Conservation (phyloP, 805 yeast genomes). For the Candida nitratophila region DNA sequence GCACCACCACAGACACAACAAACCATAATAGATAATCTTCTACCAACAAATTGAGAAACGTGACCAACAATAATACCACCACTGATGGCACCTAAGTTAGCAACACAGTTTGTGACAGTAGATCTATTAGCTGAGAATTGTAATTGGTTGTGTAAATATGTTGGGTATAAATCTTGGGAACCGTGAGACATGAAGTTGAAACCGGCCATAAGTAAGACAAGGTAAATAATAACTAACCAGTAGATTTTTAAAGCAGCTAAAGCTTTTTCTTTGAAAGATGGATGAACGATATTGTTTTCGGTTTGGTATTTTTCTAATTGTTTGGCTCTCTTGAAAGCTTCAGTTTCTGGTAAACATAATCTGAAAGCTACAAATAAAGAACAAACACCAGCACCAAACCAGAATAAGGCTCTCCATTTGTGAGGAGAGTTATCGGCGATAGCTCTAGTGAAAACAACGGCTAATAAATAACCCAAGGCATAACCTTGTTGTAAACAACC, state of each 20-base stretch:
- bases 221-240: conserved; percentile 54
- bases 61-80: conserved; percentile 56
- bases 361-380: conserved; percentile 35
- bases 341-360: conserved; percentile 42
- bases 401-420: conserved; percentile 59
- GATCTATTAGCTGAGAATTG: conserved; percentile 33
- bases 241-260: conserved; percentile 33
- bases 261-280: conserved; percentile 27
- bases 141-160: conserved; percentile 42
- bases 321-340: conserved; percentile 39
- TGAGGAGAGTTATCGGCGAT: conserved; percentile 45
- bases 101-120: conserved; percentile 51
- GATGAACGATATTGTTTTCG: conserved; percentile 23
- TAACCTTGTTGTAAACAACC: conserved; percentile 80
- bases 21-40: conserved; percentile 45
- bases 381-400: conserved; percentile 62
- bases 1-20: conserved; percentile 54
- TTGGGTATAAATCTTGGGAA: conserved; percentile 57
- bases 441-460: conserved; percentile 59
- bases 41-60: conserved; percentile 45
- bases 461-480: conserved; percentile 60
- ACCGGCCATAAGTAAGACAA: conserved; percentile 55
- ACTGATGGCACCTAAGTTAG: conserved; percentile 49
- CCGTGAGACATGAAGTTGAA: conserved; percentile 60
- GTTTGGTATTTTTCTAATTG: conserved; percentile 25